Evolutionary conservation across 768 basidiomycete species (phyloP), one percentile per base, ranked within the genome.

Genomic region (Leccinellum albellum): DNA sequence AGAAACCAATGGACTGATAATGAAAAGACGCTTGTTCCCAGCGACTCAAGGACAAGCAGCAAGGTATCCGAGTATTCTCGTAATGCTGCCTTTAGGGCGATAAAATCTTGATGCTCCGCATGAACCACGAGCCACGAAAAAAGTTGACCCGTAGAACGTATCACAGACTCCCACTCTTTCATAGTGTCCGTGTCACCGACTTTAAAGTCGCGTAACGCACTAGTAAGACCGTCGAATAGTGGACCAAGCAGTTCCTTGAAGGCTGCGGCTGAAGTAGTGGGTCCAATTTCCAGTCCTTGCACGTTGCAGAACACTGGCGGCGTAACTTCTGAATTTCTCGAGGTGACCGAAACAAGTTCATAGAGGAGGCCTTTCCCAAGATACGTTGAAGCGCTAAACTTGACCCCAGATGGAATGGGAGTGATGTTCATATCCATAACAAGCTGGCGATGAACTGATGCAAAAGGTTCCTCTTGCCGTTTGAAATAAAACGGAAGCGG

Each of bases 1-100:
- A 76, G 63, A 66, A 87, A 86, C 89, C 89, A 91, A 32, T 77
- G 74, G n/a, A 79, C 61, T 10, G 75, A 66, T 44, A 87, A 68
- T 3, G 74, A 74, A 21, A 79, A 72, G 3, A 63, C 56, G 3
- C 61, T 69, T 1, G 73, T 67, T 1, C 73, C 65, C 3, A 73
- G 66, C 5, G 76, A 73, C 26, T 75, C 72, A 51, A 83, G 67
- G 15, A 70, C 69, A 21, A 71, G 64, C 5, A 78, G 61, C 31
- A 84, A 65, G 14, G 67, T 72, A 35, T 69, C 62, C 40, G 79
- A 62, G 8, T 78, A 71, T 24, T 72, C 72, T 23, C 75, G 67
- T 9, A 83, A 57, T 4, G 70, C 61, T 12, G 59, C 53, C 26
- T 68, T 69, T 21, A 84, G 60, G 23, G 61, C 31, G 3, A 42